These are phyloP conservation scores for Pestalotiopsis sp. DNA, from an alignment of 2,329 filamentous ascomycete genomes.

Conservation along the genomic window DNA sequence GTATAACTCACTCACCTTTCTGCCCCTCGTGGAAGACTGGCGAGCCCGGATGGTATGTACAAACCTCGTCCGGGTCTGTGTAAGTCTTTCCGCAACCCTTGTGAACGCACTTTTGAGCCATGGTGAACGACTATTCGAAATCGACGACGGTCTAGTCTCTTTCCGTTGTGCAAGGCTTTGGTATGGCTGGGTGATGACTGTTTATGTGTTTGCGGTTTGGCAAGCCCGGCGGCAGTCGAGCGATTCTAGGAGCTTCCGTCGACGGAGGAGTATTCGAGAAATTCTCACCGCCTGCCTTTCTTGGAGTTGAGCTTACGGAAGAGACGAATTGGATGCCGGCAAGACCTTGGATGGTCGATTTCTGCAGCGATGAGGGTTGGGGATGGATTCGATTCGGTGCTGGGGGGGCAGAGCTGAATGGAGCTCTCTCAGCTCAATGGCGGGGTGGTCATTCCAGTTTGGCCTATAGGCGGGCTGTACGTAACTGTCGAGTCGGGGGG, in stretches of 20 bases:
- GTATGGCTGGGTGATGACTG: background rate
- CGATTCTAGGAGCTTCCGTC: conserved; percentile 4
- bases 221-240: background rate
- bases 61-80: conserved; percentile 78
- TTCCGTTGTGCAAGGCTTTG: background rate
- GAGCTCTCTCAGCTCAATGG: background rate
- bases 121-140: conserved; percentile 31
- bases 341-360: background rate
- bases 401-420: background rate
- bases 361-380: background rate
- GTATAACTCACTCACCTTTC: conserved; percentile 68
- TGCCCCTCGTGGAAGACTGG: conserved; percentile 97
- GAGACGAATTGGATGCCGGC: background rate
- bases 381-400: background rate
- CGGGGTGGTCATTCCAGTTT: background rate
- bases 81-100: conserved; percentile 92
- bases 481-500: background rate
- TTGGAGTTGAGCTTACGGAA: background rate
- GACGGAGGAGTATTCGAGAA: conserved; percentile 3
- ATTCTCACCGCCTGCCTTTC: conserved; percentile 10
- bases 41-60: conserved; percentile 88
- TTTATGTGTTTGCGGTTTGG: background rate
- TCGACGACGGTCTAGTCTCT: background rate
- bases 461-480: background rate
- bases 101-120: conserved; percentile 90